phyloP scores from a whole-genome alignment of 2,329 filamentous ascomycete species.

The Diplocarpon mali region DNA sequence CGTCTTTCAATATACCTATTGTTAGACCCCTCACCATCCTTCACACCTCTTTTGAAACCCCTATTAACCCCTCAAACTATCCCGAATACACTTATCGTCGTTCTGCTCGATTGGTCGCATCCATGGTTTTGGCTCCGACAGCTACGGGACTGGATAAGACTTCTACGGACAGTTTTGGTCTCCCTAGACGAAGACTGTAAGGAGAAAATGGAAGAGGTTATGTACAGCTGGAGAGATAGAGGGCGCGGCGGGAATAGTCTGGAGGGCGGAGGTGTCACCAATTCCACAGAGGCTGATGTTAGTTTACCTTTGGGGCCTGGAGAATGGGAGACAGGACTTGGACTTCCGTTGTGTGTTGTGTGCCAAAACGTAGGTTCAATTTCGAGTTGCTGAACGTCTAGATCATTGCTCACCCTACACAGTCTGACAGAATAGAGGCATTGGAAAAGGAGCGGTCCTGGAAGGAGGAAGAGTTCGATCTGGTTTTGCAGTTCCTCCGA shows the following conservation, averaged over 20 bases:
- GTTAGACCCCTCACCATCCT: conserved; percentile 72
- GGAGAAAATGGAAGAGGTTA: conserved; percentile 76
- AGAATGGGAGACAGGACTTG: conserved; percentile 86
- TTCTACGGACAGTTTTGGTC: conserved; percentile 66
- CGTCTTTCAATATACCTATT: conserved; percentile 83
- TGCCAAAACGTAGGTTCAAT: conserved; percentile 68
- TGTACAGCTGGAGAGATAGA: conserved; percentile 67
- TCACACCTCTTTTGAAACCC: conserved; percentile 71
- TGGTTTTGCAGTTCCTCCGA: conserved; percentile 83
- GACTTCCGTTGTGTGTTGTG: conserved; percentile 83
- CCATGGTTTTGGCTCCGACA: conserved; percentile 89
- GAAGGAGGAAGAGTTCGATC: conserved; percentile 96
- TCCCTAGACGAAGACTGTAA: conserved; percentile 67
- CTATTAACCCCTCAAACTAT: conserved; percentile 76
- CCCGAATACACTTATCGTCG: conserved; percentile 75
- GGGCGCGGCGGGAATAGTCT: conserved; percentile 54
- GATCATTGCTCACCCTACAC: conserved; percentile 18
- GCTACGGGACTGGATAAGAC: conserved; percentile 77
- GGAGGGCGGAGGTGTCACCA: conserved; percentile 46
- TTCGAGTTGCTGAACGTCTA: background rate
- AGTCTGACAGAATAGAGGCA: conserved; percentile 46
- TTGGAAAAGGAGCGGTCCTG: conserved; percentile 83
- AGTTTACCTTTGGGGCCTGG: conserved; percentile 73
- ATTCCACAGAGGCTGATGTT: conserved; percentile 54
- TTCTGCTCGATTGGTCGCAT: conserved; percentile 91